phyloP scores from a whole-genome alignment of 768 basidiomycete species.

The Trametes coccinea region DNA sequence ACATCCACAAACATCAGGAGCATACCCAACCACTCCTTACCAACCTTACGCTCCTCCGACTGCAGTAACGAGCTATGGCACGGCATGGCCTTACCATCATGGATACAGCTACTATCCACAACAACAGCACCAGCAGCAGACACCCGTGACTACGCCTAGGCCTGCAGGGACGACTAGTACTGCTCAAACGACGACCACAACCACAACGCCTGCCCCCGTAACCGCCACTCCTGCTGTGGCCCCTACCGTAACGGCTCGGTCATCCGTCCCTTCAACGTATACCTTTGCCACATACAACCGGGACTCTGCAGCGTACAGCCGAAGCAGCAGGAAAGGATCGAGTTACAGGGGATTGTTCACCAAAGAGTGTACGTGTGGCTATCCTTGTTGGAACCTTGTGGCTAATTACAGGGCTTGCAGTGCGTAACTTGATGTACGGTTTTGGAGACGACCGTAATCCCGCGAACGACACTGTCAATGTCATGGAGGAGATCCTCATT shows the following conservation, averaged over 20 bases:
- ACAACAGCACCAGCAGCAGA: slow-evolving; percentile 27
- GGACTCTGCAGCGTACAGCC: slow-evolving; percentile 46
- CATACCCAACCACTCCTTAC: slow-evolving; percentile 31
- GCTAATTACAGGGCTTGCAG: slow-evolving; percentile 38
- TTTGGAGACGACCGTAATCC: slow-evolving; percentile 92
- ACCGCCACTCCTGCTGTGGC: slow-evolving; percentile 24
- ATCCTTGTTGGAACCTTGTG: background rate
- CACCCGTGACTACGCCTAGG: slow-evolving; percentile 23
- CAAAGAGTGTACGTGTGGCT: slow-evolving; percentile 69
- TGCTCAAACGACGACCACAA: slow-evolving; percentile 31
- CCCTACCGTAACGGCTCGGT: slow-evolving; percentile 16
- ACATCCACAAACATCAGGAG: slow-evolving; percentile 17
- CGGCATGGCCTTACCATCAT: slow-evolving; percentile 63
- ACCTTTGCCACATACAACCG: slow-evolving; percentile 52
- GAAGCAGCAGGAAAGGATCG: slow-evolving; percentile 61
- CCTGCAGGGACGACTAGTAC: slow-evolving; percentile 25
- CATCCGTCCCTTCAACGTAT: slow-evolving; percentile 45
- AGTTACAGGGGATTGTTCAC: slow-evolving; percentile 75
- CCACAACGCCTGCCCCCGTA: slow-evolving; percentile 21
- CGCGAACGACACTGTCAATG: slow-evolving; percentile 82
- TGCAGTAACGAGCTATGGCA: slow-evolving; percentile 66
- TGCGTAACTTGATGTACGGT: slow-evolving; percentile 87
- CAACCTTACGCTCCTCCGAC: slow-evolving; percentile 51
- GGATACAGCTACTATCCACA: slow-evolving; percentile 55
- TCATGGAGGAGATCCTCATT: slow-evolving; percentile 92